Evolutionary conservation across 176 grass and related monocot species (phyloP).

Genomic region (Eleusine indica): DNA sequence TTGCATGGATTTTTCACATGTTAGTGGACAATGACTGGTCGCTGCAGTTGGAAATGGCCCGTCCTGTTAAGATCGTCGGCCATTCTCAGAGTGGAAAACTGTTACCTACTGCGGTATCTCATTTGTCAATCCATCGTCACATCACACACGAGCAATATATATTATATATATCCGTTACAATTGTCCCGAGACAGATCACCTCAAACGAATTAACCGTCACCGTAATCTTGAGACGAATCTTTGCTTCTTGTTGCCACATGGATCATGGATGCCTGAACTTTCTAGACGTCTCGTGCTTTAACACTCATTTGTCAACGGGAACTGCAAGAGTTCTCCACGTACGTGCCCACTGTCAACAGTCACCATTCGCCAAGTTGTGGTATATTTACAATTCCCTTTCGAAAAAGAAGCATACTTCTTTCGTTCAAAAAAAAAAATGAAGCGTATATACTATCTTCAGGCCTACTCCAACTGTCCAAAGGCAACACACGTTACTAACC

Average conservation of each 20-base stretch:
- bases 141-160: background rate
- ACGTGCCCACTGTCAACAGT: background rate
- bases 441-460: background rate
- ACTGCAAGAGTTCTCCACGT: background rate
- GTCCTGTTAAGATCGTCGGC: background rate
- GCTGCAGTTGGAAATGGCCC: background rate
- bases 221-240: background rate
- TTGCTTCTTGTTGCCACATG: background rate
- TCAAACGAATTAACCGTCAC: background rate
- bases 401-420: background rate
- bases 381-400: background rate
- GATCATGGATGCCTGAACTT: background rate
- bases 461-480: background rate
- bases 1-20: background rate
- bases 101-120: background rate
- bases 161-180: background rate
- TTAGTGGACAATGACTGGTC: background rate
- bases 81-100: background rate
- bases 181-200: background rate
- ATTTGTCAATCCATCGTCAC: background rate
- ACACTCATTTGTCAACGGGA: background rate
- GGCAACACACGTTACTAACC: background rate
- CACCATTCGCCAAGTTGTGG: background rate
- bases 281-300: background rate
- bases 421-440: background rate